Base-by-base conservation (phyloP, 2,329 filamentous ascomycete species). In the Delphinella strobiligena region DNA sequence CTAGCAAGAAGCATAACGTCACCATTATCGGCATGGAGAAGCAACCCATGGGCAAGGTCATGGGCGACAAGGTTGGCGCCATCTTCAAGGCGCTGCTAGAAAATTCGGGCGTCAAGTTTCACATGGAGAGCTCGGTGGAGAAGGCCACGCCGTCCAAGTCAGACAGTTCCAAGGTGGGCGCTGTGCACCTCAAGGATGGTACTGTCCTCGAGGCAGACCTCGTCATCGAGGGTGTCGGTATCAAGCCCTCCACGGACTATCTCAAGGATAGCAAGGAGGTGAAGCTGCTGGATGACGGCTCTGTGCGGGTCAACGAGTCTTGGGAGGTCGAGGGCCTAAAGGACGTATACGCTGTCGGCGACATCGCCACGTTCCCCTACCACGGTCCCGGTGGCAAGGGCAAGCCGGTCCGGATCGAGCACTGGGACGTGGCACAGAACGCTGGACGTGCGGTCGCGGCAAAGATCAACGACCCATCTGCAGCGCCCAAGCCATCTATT, bases 391-490 rank as follows among this genome's bases (percentile, higher is more conserved):
- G 84, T 17, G 81, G 85, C 18, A 72, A 81, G 12, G 85, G 83
- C 46, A 71, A 70, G 33, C 71, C 72, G 14, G 75, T 82, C 1
- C 80, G 91, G 47, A 95, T 96, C 55, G 91, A 98, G 68, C 91
- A 98, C 60, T 98, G 91, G 91, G 89, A 95, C 61, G 91, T 98
- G 2, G 91, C 91, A 4, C 91, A 96, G 56, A 95, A 96, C 54
- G 71, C 84, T 2, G 91, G 91, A 2, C 82, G 89, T 32, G 72
- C 74, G 17, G 89, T 82, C 1, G 91, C 87, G 2, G 69, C 70
- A 38, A 75, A 83, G 51, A 94, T 98, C 54, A 72, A 78, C 49
- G 69, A 81, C 51, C 73, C 80, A 0, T 61, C 70, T 5, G 59
- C 70, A 34, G 61, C 71, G 32, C 68, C 78, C 1, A 78, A 82